These are phyloP conservation scores for Neofusicoccum laricinum DNA, from an alignment of 2,329 filamentous ascomycete genomes.

Conservation along the genomic window DNA sequence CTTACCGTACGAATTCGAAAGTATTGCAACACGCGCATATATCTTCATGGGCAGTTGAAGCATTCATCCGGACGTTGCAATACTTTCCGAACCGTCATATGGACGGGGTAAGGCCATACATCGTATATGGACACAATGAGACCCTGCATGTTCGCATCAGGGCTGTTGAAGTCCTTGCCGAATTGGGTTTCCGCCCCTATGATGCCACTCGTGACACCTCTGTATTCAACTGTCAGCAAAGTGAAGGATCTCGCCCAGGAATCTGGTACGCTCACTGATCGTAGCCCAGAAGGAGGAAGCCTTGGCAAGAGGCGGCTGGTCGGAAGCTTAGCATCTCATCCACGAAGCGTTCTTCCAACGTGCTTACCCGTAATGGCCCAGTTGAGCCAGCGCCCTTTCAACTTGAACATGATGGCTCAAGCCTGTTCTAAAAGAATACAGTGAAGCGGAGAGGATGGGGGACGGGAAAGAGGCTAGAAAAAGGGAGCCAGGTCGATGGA, in stretches of 20 bases:
- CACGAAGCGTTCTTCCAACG: not conserved
- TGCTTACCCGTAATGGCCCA: constrained; percentile 14
- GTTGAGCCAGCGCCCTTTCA: not conserved
- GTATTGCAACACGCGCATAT: too few relatives aligned
- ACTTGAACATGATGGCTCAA: not conserved
- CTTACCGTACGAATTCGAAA: too few relatives aligned
- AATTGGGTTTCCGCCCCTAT: constrained; percentile 42
- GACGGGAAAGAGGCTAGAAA: not conserved
- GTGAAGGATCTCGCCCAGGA: not conserved
- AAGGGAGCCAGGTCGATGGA: not conserved
- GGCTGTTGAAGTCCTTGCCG: constrained; percentile 36
- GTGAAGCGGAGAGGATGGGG: not conserved
- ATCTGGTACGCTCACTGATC: constrained; percentile 25
- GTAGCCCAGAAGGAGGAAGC: constrained; percentile 24
- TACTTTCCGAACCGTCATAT: constrained; percentile 21
- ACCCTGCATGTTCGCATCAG: constrained; percentile 38
- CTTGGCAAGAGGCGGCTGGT: constrained; percentile 21
- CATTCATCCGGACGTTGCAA: not conserved
- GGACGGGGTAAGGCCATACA: constrained; percentile 28
- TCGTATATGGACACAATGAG: constrained; percentile 33
- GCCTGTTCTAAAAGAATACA: not conserved
- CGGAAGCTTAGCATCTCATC: constrained; percentile 9
- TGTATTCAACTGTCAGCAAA: not conserved
- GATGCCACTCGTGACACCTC: constrained; percentile 32
- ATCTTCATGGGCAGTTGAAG: constrained; percentile 18